Percentiles rank a stretch among this genome's conserved stretches.
phyloP scores from a whole-genome alignment of 2,329 filamentous ascomycete genomes.

The Keithomyces neogunnii region DNA sequence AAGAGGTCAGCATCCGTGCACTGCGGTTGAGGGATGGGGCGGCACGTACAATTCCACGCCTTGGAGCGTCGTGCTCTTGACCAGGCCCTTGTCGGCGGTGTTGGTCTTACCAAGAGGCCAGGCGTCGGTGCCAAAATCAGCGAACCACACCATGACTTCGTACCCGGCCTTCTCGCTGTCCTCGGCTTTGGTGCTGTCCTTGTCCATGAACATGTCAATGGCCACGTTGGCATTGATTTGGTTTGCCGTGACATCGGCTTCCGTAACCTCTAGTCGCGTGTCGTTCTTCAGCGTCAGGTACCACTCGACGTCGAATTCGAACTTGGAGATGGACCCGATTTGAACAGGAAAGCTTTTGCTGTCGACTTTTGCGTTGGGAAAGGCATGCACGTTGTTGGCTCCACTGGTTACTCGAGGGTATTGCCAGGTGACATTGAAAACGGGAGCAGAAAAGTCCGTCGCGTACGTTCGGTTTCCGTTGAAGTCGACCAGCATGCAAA shows the following conservation, averaged over 20 bases:
- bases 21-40: background rate
- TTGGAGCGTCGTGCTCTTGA: conserved; percentile 26
- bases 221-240: conserved; percentile 46
- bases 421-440: conserved; percentile 45
- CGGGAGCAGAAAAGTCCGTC: conserved; percentile 35
- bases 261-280: conserved; percentile 25
- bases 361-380: conserved; percentile 43
- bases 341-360: conserved; percentile 32
- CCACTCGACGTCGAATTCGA: conserved; percentile 41
- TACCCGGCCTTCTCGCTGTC: conserved; percentile 33
- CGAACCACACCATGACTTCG: conserved; percentile 53
- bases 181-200: conserved; percentile 28
- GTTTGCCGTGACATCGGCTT: conserved; percentile 22
- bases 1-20: background rate
- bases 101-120: conserved; percentile 35
- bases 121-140: conserved; percentile 33
- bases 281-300: conserved; percentile 35
- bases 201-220: conserved; percentile 50
- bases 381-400: conserved; percentile 41
- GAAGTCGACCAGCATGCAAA: conserved; percentile 37
- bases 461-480: conserved; percentile 37
- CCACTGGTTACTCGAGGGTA: conserved; percentile 28
- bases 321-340: conserved; percentile 27
- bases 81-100: conserved; percentile 11
- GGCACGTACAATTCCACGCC: conserved; percentile 32